Percentiles rank a stretch among this genome's conserved stretches.
Evolutionary conservation across 345 rosid species (phyloP).

Genomic region (Eucalyptus regnans): DNA sequence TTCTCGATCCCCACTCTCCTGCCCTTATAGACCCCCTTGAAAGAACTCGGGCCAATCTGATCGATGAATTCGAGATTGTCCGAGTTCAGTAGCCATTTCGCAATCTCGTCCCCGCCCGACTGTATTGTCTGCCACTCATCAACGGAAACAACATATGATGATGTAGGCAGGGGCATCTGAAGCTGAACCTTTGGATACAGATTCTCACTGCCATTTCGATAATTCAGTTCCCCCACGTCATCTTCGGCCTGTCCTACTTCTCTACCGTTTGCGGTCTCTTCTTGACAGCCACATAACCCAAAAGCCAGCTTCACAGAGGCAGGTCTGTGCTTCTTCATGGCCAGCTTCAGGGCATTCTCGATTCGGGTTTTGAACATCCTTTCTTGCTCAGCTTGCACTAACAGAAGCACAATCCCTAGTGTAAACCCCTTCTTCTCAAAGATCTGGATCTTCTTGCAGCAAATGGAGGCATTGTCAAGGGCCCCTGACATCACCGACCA

Average conservation of each 20-base stretch:
- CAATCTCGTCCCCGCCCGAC: slow-evolving; percentile 58
- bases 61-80: slow-evolving; percentile 72
- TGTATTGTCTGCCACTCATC: slow-evolving; percentile 92
- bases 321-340: slow-evolving; percentile 54
- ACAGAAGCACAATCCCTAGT: slow-evolving; percentile 58
- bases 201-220: slow-evolving; percentile 36
- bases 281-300: slow-evolving; percentile 97
- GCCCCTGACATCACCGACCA: slow-evolving; percentile 81
- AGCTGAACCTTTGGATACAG: slow-evolving; percentile 41
- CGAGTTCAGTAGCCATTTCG: slow-evolving; percentile 69
- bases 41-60: slow-evolving; percentile 55
- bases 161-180: slow-evolving; percentile 64
- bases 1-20: slow-evolving; percentile 78
- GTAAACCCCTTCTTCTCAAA: slow-evolving; percentile 93
- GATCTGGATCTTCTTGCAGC: slow-evolving; percentile 79
- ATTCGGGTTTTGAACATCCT: slow-evolving; percentile 45
- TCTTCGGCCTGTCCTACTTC: slow-evolving; percentile 66
- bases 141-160: slow-evolving; percentile 57
- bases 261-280: slow-evolving; percentile 50
- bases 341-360: slow-evolving; percentile 64
- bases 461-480: slow-evolving; percentile 64
- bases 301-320: slow-evolving; percentile 77
- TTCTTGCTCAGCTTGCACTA: slow-evolving; percentile 53
- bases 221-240: slow-evolving; percentile 37
- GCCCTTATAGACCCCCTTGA: slow-evolving; percentile 68